These are phyloP conservation scores for Scheffersomyces segobiensis DNA, from an alignment of 1,139 yeast genomes.

Conservation along the genomic window DNA sequence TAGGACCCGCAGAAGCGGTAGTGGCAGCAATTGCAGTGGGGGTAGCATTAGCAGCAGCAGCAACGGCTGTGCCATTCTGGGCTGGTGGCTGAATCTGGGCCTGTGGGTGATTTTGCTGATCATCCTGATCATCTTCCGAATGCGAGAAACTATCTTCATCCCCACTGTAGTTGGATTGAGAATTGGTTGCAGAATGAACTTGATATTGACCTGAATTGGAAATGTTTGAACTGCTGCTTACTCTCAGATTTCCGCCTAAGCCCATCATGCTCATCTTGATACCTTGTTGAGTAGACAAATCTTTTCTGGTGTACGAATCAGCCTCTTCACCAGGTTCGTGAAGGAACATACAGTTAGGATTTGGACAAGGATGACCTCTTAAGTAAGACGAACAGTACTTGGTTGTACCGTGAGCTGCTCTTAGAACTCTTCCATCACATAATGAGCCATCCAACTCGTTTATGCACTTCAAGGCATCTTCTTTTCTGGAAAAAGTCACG, in stretches of 20 bases:
- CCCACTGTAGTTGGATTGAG: constrained; percentile 13
- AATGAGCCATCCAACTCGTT: constrained; percentile 92
- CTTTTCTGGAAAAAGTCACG: constrained; percentile 89
- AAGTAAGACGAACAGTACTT: constrained; percentile 95
- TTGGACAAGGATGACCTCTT: constrained; percentile 95
- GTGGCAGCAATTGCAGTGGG: constrained; percentile 17
- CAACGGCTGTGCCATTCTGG: constrained; percentile 1
- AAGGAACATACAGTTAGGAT: constrained; percentile 97
- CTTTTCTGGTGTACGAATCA: constrained; percentile 92
- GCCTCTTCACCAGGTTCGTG: constrained; percentile 99
- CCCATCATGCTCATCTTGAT: constrained; percentile 57
- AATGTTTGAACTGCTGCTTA: constrained; percentile 13
- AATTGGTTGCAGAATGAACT: constrained; percentile 2
- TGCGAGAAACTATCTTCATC: constrained; percentile 17
- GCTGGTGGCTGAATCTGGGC: constrained; percentile 9
- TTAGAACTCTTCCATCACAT: constrained; percentile 80
- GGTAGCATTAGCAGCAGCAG: constrained; percentile 16
- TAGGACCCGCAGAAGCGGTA: constrained; percentile 24
- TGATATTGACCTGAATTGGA: constrained; percentile 9
- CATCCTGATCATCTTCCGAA: constrained; percentile 16
- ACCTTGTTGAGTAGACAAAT: constrained; percentile 79
- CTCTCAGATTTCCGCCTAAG: constrained; percentile 17
- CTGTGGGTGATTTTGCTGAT: constrained; percentile 10
- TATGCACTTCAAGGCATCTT: constrained; percentile 92
- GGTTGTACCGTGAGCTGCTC: constrained; percentile 98